phyloP scores from a whole-genome alignment of 768 basidiomycete species.

The Leccinum olivaceopallidum region DNA sequence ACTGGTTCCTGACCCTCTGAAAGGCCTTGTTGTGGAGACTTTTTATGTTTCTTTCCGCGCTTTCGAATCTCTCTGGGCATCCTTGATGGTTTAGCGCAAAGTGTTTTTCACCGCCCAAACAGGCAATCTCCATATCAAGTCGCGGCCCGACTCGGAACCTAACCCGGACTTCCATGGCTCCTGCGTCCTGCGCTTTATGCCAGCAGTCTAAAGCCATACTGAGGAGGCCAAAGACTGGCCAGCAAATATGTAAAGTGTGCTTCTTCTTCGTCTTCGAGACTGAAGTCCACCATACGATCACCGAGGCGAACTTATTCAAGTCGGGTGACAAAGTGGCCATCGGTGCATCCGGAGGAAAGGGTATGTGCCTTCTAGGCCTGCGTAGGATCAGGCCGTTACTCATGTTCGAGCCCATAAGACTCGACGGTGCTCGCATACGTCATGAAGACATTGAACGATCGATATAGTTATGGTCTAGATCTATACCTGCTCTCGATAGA shows the following conservation, averaged over 20 bases:
- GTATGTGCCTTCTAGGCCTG: slow-evolving; percentile 40
- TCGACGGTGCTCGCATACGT: slow-evolving; percentile 98
- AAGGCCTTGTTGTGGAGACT: slow-evolving; percentile 33
- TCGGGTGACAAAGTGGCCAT: slow-evolving; percentile 93
- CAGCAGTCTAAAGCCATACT: slow-evolving; percentile 78
- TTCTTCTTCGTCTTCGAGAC: slow-evolving; percentile 98
- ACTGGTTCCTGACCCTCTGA: slow-evolving; percentile 1
- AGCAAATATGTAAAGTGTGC: slow-evolving; percentile 95
- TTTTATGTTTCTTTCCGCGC: slow-evolving; percentile 75
- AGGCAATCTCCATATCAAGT: slow-evolving; percentile 1
- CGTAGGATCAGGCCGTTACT: not conserved
- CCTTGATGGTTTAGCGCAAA: not conserved
- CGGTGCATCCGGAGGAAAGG: slow-evolving; percentile 98
- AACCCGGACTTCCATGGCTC: slow-evolving; percentile 59
- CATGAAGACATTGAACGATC: slow-evolving; percentile 93
- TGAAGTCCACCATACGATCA: slow-evolving; percentile 96
- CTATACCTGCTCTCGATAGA: slow-evolving; percentile 95
- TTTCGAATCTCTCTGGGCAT: slow-evolving; percentile 81
- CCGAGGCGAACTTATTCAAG: slow-evolving; percentile 77
- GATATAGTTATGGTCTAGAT: slow-evolving; percentile 90
- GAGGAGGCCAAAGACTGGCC: slow-evolving; percentile 94
- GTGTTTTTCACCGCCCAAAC: slow-evolving; percentile 6
- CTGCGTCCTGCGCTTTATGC: slow-evolving; percentile 78
- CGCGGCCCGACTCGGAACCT: not conserved
- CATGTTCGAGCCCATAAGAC: slow-evolving; percentile 62